Percentiles rank a stretch among this genome's conserved stretches.
phyloP scores from a whole-genome alignment of 306 rosid genomes.

The Cucumis sativus region Cucumber_9930_V3 NC_026659.2:529001-529500 shows the following conservation, averaged over 20 bases:
- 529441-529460: background rate
- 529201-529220: background rate
- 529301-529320: slow-evolving; percentile 87
- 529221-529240: background rate
- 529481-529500: background rate
- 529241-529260: background rate
- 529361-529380: background rate
- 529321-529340: slow-evolving; percentile 55
- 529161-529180: background rate
- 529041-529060: background rate
- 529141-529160: background rate
- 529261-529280: slow-evolving; percentile 84
- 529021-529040: background rate
- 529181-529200: background rate
- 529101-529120: background rate
- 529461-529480: background rate
- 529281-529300: slow-evolving; percentile 99
- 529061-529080: background rate
- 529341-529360: background rate
- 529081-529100: background rate
- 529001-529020: background rate
- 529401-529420: background rate
- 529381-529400: background rate
- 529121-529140: background rate
- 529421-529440: background rate